Base-by-base conservation (phyloP, 208 protist species). In the Acanthamoeba castellanii region DNA sequence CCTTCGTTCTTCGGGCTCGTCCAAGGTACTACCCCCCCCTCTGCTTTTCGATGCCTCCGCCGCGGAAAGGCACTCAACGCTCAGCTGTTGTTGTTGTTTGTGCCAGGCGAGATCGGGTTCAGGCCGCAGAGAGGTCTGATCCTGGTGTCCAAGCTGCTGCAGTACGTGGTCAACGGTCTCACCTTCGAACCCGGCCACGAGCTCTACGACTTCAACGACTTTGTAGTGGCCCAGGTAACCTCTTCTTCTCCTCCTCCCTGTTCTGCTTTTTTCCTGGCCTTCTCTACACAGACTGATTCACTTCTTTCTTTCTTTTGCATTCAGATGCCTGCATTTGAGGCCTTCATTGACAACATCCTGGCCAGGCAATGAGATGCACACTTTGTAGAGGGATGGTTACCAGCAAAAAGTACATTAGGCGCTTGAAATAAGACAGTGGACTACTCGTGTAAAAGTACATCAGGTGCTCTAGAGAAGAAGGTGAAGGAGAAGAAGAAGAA, bases 151-250 rank as follows among this genome's bases (percentile, higher is more conserved):
- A 88, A 88, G 27, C 27, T 88, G 81, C 47, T 88, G 45, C 81
- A 88, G 81, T 88, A 88, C 30, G 50, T 88, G n/a, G 81, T 88
- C n/a, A 88, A 88, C 52, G 81, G 81, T 34, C 42, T 88, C 50
- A 88, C 50, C 30, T 88, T 88, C 50, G 81, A 88, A 3, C 81
- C 81, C 25, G 13, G 50, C 16, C 81, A 88, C 50, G 81, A 88
- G 11, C 81, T 88, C 81, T 88, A 88, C 50, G 81, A 88, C 27
- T 88, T 88, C 81, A 88, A 88, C 81, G 81, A 88, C 81, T 88
- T 88, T 42, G 50, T 88, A 0, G 81, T 88, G 81, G 81, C 50
- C n/a, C 81, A 88, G 78, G 78, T 87, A 61, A 13, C 20, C 72
- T 42, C 47, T 42, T 5, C 34, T 22, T 81, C 72, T 18, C 13